Conservation (phyloP, 331 rosid species). For the Rhamnella rubrinervis region DNA sequence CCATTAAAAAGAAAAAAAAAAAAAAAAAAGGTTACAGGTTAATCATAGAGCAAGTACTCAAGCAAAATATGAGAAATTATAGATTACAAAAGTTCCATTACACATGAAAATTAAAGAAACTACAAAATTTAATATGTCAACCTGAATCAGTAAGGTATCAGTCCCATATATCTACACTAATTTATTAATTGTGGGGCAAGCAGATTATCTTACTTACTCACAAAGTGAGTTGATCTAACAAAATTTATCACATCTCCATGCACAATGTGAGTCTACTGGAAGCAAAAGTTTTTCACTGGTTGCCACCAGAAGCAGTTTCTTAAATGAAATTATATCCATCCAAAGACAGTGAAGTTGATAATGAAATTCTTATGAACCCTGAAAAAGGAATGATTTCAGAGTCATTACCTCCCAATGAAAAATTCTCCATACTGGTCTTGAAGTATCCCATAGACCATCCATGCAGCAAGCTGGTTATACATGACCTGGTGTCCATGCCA, state of each 20-base stretch:
- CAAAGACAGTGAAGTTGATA: not conserved
- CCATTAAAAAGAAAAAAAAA: slow-evolving; percentile 28
- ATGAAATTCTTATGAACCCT: not conserved
- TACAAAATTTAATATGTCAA: not conserved
- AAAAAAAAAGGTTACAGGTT: not conserved
- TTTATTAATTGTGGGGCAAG: no score
- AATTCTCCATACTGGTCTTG: slow-evolving; percentile 90
- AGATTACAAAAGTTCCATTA: slow-evolving; percentile 6
- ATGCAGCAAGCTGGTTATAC: slow-evolving; percentile 93
- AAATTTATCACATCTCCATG: not conserved
- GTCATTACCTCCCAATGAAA: slow-evolving; percentile 71
- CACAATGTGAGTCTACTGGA: not conserved
- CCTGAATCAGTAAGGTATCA: no score
- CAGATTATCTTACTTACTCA: no score
- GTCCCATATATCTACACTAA: no score
- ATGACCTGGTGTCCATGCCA: slow-evolving; percentile 98
- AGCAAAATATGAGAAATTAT: slow-evolving; percentile 23
- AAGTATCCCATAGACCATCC: slow-evolving; percentile 96
- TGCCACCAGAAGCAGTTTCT: no score
- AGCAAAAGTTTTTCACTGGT: no score
- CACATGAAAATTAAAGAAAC: not conserved
- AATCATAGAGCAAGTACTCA: slow-evolving; percentile 12
- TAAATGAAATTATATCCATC: no score
- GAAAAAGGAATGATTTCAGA: slow-evolving; percentile 1
- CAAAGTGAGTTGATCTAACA: not conserved